Percentiles rank a stretch among this genome's conserved stretches.
Evolutionary conservation across 2,329 filamentous ascomycete genomes (phyloP).

Genomic region (Calonectria multiphialidica): DNA sequence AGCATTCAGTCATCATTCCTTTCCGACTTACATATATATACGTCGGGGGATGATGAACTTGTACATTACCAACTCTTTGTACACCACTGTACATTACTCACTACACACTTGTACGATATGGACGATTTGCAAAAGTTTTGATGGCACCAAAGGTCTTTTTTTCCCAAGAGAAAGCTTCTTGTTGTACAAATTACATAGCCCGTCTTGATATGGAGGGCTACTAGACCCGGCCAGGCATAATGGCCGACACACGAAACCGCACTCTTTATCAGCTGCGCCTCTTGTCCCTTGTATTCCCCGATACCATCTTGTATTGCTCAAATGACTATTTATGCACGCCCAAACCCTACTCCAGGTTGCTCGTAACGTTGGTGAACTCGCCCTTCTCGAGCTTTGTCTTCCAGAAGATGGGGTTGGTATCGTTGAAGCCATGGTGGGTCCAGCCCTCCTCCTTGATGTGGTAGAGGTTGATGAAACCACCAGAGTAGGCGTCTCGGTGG

Average conservation of each 20-base stretch:
- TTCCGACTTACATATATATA: background rate
- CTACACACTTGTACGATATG: conserved; percentile 14
- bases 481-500: conserved; percentile 97
- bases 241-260: conserved; percentile 31
- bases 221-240: background rate
- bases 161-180: conserved; percentile 43
- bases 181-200: conserved; percentile 44
- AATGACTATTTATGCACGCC: background rate
- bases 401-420: conserved; percentile 99
- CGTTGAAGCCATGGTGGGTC: conserved; percentile 98
- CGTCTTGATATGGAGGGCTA: conserved; percentile 25
- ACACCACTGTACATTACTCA: conserved; percentile 29
- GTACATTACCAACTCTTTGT: background rate
- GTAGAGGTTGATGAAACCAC: conserved; percentile 98
- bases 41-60: background rate
- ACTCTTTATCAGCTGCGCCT: conserved; percentile 32
- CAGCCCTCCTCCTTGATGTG: conserved; percentile 99
- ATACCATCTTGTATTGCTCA: conserved; percentile 13
- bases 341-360: conserved; percentile 68
- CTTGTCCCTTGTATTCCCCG: conserved; percentile 15
- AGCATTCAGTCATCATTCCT: background rate
- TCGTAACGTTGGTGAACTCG: conserved; percentile 97
- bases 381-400: conserved; percentile 98
- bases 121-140: conserved; percentile 10
- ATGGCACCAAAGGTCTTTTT: conserved; percentile 22